These are phyloP conservation scores for Mucor circinelloides DNA, from an alignment of 371 early-diverging fungal species.

Conservation along the genomic window DNA sequence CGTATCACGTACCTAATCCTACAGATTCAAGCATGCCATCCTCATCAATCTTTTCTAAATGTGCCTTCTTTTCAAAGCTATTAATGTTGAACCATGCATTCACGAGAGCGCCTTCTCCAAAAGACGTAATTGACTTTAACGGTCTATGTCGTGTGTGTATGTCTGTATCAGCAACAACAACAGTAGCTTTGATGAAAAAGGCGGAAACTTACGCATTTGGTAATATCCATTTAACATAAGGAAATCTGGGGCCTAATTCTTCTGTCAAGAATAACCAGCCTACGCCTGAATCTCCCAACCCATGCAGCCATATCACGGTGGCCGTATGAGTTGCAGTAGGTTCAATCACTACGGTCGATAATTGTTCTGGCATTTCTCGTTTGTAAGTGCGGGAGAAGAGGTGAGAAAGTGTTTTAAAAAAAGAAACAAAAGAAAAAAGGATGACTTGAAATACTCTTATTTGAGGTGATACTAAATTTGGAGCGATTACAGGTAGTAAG, in stretches of 20 bases:
- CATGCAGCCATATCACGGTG: slow-evolving; percentile 61
- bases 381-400: background rate
- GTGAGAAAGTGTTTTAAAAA: too few relatives aligned
- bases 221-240: slow-evolving; percentile 18
- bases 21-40: slow-evolving; percentile 16
- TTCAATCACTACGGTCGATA: slow-evolving; percentile 2
- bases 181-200: background rate
- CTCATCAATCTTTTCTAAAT: slow-evolving; percentile 4
- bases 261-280: slow-evolving; percentile 44
- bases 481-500: background rate
- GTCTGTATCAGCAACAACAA: background rate
- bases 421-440: background rate
- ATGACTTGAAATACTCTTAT: background rate
- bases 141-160: background rate
- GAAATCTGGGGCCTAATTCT: slow-evolving; percentile 4
- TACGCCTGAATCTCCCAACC: slow-evolving; percentile 58
- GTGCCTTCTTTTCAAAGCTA: background rate
- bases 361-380: background rate
- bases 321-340: slow-evolving; percentile 50
- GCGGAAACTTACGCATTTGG: slow-evolving; percentile 13
- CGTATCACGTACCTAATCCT: background rate
- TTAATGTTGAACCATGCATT: slow-evolving; percentile 19
- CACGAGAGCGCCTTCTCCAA: background rate
- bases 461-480: background rate
- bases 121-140: slow-evolving; percentile 1